Evolutionary conservation across 225 moss, liverwort and hornwort species (phyloP).

Genomic region (Straminergon stramineum): DNA sequence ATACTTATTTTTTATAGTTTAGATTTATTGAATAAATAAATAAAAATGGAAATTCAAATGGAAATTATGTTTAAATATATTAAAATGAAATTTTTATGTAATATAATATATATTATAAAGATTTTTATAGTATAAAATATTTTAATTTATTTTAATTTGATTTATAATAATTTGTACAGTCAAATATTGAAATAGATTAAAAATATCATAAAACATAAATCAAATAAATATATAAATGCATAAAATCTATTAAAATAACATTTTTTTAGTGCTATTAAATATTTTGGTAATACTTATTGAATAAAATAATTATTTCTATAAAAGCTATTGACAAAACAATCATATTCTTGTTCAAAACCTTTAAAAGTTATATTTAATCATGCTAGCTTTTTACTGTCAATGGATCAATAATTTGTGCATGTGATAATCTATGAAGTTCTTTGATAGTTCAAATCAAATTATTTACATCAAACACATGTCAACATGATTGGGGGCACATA

Average conservation of each 20-base stretch:
- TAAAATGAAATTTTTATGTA: too few relatives aligned
- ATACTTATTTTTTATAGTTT: neutral
- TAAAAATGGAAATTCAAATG: neutral
- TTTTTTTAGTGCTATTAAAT: neutral
- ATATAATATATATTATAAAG: too few relatives aligned
- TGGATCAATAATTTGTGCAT: neutral
- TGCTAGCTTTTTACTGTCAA: neutral
- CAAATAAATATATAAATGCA: too few relatives aligned
- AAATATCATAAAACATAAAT: too few relatives aligned
- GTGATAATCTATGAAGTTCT: neutral
- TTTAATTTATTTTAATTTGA: too few relatives aligned
- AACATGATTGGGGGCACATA: accelerated
- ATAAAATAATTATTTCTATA: too few relatives aligned
- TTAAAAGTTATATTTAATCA: neutral
- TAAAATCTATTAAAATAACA: neutral
- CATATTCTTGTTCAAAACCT: neutral
- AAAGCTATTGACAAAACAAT: too few relatives aligned
- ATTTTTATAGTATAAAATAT: too few relatives aligned
- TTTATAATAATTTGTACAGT: too few relatives aligned
- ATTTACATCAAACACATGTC: neutral
- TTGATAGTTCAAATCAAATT: neutral
- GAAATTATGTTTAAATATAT: too few relatives aligned
- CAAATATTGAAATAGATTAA: too few relatives aligned
- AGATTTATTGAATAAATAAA: neutral
- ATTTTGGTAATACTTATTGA: too few relatives aligned